Conservation (phyloP, 495 filamentous ascomycete species). For the Elasticomyces elasticus region DNA sequence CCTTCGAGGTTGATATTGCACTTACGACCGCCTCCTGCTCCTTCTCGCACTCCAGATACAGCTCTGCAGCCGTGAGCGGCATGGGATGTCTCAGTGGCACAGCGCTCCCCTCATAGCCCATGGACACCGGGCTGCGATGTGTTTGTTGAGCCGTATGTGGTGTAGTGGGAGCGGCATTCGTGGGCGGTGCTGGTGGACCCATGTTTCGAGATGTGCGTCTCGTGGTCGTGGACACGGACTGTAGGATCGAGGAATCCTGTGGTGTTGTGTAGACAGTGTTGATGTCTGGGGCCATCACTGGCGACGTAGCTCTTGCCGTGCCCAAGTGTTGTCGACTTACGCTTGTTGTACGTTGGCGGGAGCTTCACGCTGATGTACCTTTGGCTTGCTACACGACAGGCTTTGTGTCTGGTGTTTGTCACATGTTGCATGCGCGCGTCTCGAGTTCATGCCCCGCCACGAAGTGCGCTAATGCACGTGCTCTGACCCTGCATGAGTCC, state of each 20-base stretch:
- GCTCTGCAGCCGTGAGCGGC: constrained; percentile 73
- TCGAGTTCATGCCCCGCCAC: no score
- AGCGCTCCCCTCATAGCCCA: constrained; percentile 21
- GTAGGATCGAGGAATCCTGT: not conserved
- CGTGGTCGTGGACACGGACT: constrained; percentile 15
- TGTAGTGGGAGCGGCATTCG: not conserved
- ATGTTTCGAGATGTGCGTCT: constrained; percentile 41
- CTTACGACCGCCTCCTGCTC: constrained; percentile 89
- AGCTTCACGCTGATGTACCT: no score
- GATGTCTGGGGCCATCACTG: constrained; percentile 50
- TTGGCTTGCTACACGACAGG: not conserved
- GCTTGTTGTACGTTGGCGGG: no score
- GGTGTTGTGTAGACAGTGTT: constrained; percentile 49
- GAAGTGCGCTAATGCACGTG: no score
- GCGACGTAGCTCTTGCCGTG: not conserved
- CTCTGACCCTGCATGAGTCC: no score
- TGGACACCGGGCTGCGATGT: constrained; percentile 9
- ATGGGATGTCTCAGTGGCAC: constrained; percentile 71
- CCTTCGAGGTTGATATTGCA: constrained; percentile 1
- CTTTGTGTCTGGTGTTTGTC: no score
- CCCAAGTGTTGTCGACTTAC: not conserved
- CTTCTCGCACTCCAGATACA: constrained; percentile 79
- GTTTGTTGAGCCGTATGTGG: constrained; percentile 3
- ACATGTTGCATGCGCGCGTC: no score
- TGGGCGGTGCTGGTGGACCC: constrained; percentile 30